These are phyloP conservation scores for Cryptosporidium canis DNA, from an alignment of 169 alveolate genomes.

Conservation along the genomic window DNA sequence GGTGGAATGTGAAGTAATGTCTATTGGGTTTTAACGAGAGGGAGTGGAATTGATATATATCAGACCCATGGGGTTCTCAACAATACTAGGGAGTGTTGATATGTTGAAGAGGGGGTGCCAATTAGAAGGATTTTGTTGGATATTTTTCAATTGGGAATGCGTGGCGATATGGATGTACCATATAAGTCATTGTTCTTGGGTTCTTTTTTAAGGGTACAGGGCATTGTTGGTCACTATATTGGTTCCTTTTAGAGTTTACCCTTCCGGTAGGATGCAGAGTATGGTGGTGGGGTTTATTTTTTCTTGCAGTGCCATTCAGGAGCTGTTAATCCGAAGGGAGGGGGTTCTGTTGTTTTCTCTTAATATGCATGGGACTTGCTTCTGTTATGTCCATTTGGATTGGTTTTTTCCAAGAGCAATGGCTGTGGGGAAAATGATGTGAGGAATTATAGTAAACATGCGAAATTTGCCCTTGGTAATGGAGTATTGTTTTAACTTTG, in stretches of 20 bases:
- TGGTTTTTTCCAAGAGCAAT: background rate
- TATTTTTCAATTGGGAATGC: background rate
- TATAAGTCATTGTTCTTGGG: background rate
- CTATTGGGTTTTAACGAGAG: background rate
- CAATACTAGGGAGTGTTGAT: background rate
- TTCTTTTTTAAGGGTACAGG: no score
- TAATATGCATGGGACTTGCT: no score
- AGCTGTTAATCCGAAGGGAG: no score
- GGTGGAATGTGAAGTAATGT: constrained; percentile 75
- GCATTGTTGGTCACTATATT: no score
- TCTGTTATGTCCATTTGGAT: no score
- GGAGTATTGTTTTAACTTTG: background rate
- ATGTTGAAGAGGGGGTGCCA: background rate
- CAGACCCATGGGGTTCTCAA: background rate
- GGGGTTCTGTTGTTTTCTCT: no score
- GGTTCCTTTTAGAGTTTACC: no score
- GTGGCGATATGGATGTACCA: background rate
- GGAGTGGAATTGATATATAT: background rate
- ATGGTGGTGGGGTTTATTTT: no score
- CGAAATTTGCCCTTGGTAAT: background rate
- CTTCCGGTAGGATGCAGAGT: no score
- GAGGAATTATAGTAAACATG: background rate
- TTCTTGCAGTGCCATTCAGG: no score
- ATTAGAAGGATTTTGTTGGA: background rate
- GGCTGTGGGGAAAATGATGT: background rate